Evolutionary conservation across 2,329 filamentous ascomycete genomes (phyloP).

Genomic region (Claviceps paspali): DNA sequence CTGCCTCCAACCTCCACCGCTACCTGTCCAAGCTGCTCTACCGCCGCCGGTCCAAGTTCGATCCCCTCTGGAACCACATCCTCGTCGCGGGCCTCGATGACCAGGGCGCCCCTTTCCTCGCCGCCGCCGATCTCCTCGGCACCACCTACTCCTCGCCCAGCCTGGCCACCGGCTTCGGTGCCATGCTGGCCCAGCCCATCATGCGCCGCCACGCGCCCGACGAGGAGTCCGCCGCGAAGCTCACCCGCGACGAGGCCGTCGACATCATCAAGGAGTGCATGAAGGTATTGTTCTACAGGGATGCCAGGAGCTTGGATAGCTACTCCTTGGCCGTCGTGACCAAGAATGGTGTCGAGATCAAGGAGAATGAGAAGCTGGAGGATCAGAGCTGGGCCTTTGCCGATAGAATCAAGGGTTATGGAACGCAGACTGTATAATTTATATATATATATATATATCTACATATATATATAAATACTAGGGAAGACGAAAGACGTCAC

Average conservation of each 20-base stretch:
- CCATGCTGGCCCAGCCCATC: constrained; percentile 84
- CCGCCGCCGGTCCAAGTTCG: constrained; percentile 84
- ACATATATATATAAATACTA: too few relatives aligned
- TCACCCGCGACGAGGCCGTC: constrained; percentile 67
- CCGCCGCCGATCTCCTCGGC: constrained; percentile 78
- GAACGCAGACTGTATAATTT: constrained; percentile 52
- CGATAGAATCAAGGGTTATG: constrained; percentile 86
- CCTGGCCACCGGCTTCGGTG: constrained; percentile 84
- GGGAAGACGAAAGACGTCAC: neutral
- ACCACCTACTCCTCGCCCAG: constrained; percentile 82
- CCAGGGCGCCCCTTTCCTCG: constrained; percentile 70
- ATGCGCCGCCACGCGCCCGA: constrained; percentile 73
- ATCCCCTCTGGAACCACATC: constrained; percentile 94
- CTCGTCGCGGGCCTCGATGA: constrained; percentile 81
- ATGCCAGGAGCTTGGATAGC: constrained; percentile 78
- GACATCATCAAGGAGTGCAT: constrained; percentile 79
- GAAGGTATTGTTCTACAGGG: constrained; percentile 96
- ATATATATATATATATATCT: neutral
- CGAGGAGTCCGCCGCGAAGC: constrained; percentile 56
- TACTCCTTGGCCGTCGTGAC: constrained; percentile 88
- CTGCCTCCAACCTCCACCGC: constrained; percentile 88
- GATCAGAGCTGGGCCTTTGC: constrained; percentile 97
- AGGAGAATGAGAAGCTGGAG: constrained; percentile 77
- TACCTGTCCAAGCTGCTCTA: constrained; percentile 96
- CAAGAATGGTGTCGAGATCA: constrained; percentile 73